These are phyloP conservation scores for Syzygium syzygioides DNA, from an alignment of 441 rosid genomes.

Conservation along the genomic window DNA sequence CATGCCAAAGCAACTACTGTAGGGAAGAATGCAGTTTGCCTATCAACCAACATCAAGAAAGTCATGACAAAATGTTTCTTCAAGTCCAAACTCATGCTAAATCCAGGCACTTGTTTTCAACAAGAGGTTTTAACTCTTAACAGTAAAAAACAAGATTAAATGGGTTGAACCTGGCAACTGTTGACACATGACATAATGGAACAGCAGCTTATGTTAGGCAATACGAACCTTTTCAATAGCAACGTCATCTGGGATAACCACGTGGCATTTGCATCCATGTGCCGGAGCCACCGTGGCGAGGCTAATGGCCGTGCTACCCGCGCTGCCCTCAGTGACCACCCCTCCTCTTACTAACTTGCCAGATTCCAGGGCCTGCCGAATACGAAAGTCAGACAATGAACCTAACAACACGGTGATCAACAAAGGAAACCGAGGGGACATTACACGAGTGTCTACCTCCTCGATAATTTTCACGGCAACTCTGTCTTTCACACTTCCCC, in stretches of 20 bases:
- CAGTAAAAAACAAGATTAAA: not conserved
- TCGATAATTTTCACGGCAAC: conserved; percentile 82
- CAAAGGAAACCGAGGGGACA: not conserved
- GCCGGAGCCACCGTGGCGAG: conserved; percentile 91
- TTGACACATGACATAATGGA: not conserved
- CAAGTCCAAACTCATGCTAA: not conserved
- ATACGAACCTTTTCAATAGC: conserved; percentile 76
- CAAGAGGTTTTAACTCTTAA: not conserved
- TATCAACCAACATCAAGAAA: not conserved
- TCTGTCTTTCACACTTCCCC: conserved; percentile 95
- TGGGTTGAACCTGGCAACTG: not conserved
- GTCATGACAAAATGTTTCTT: not conserved
- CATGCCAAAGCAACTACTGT: not conserved
- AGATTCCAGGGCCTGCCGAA: conserved; percentile 64
- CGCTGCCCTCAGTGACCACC: conserved; percentile 88
- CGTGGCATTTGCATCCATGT: conserved; percentile 86
- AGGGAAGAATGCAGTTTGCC: not conserved
- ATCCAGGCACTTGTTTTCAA: not conserved
- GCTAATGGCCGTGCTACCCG: conserved; percentile 97
- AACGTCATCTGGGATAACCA: conserved; percentile 92
- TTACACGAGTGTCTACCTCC: conserved; percentile 47
- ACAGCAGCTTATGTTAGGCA: not conserved
- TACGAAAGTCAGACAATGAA: not conserved
- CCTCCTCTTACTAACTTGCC: conserved; percentile 62
- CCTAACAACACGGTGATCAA: not conserved